A percentile compares a stretch with the other conserved stretches of the same genome.
Evolutionary conservation across 768 basidiomycete species (phyloP).

Genomic region (Brasilioporus rufonigricans): DNA sequence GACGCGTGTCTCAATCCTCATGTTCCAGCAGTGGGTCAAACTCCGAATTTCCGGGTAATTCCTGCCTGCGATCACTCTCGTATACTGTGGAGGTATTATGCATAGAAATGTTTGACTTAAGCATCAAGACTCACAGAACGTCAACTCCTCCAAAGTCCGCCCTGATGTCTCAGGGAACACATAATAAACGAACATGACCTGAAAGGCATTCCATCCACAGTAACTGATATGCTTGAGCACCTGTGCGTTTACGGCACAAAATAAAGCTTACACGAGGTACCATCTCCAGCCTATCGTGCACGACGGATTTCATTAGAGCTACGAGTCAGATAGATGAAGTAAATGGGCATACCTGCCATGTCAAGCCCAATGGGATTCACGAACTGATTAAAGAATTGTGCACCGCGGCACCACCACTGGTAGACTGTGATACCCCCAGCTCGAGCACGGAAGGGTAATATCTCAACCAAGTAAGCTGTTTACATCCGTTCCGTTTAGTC

Average conservation of each 20-base stretch:
- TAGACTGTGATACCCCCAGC: slow-evolving; percentile 38
- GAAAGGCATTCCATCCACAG: background rate
- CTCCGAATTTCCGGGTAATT: too few species aligned
- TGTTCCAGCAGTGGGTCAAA: too few species aligned
- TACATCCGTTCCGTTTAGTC: too few species aligned
- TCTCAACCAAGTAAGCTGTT: slow-evolving; percentile 27
- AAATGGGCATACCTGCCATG: background rate
- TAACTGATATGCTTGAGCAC: background rate
- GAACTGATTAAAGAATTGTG: slow-evolving; percentile 9
- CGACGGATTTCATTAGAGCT: too few species aligned
- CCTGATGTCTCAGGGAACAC: too few species aligned
- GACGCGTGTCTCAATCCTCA: too few species aligned
- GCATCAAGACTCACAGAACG: too few species aligned
- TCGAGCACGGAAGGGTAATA: background rate
- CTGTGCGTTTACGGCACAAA: background rate
- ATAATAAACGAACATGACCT: background rate
- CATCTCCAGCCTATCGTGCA: background rate
- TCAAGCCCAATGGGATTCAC: slow-evolving; percentile 19
- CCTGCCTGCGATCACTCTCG: too few species aligned
- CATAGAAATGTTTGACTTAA: too few species aligned
- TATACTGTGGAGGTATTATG: too few species aligned
- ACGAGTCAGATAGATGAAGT: too few species aligned
- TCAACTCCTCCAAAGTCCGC: too few species aligned
- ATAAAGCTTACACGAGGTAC: background rate
- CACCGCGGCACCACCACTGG: slow-evolving; percentile 53